A percentile compares a stretch with the other conserved stretches of the same genome.
Evolutionary conservation across 2,329 filamentous ascomycete species (phyloP).

Genomic region (Periconia sp.): DNA sequence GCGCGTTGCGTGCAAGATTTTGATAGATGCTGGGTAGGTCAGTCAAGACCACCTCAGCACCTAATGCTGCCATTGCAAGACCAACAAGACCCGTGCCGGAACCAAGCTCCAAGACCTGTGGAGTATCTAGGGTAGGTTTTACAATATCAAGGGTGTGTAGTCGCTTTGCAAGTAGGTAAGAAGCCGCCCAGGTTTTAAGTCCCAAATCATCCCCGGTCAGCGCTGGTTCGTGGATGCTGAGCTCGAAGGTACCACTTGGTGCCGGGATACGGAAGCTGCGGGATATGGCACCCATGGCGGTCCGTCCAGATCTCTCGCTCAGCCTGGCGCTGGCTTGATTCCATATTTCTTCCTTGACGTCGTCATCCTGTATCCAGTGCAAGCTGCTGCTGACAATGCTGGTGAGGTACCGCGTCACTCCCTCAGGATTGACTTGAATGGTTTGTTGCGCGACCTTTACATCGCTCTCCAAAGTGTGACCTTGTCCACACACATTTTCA

Average conservation of each 20-base stretch:
- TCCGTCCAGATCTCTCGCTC: constrained; percentile 83
- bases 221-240: constrained; percentile 83
- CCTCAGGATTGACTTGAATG: constrained; percentile 53
- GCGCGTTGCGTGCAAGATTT: constrained; percentile 78
- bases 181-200: constrained; percentile 94
- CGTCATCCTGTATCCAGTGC: constrained; percentile 71
- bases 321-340: constrained; percentile 78
- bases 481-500: constrained; percentile 46
- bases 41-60: constrained; percentile 72
- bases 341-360: constrained; percentile 73
- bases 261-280: constrained; percentile 65
- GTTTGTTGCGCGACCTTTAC: constrained; percentile 27
- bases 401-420: constrained; percentile 70
- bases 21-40: constrained; percentile 84
- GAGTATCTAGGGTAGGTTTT: constrained; percentile 2
- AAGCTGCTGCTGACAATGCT: constrained; percentile 71
- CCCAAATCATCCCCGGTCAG: constrained; percentile 88
- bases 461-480: constrained; percentile 15
- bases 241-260: constrained; percentile 51
- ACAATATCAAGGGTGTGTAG: constrained; percentile 53
- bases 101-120: constrained; percentile 74
- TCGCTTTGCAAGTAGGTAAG: constrained; percentile 80
- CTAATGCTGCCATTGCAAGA: constrained; percentile 78
- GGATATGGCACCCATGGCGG: constrained; percentile 68
- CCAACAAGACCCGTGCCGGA: constrained; percentile 92